A percentile compares a stretch with the other conserved stretches of the same genome.
These are phyloP conservation scores for Rhodamnia rubescens DNA, from an alignment of 345 rosid species.

Conservation along the genomic window DNA sequence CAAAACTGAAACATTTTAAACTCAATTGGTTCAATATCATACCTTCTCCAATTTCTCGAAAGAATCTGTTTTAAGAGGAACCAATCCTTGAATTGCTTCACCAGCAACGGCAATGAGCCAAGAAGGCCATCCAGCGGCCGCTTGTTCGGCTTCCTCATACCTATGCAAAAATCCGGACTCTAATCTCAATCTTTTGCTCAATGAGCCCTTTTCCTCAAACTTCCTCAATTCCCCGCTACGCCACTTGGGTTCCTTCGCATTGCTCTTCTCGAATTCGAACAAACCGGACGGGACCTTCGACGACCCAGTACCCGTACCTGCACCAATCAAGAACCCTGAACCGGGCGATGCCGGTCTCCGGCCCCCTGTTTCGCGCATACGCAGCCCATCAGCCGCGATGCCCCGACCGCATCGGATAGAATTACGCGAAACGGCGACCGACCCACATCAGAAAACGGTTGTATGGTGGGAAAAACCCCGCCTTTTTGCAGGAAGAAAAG, in stretches of 20 bases:
- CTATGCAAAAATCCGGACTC: background rate
- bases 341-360: background rate
- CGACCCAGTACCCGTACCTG: background rate
- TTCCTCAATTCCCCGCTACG: slow-evolving; percentile 2
- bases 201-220: background rate
- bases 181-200: background rate
- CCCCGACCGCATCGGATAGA: background rate
- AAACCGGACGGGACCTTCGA: background rate
- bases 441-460: background rate
- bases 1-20: background rate
- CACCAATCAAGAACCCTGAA: background rate
- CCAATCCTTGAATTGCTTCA: slow-evolving; percentile 14
- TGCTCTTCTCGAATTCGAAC: background rate
- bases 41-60: slow-evolving; percentile 17
- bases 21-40: background rate
- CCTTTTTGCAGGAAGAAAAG: background rate
- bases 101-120: slow-evolving; percentile 10
- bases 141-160: slow-evolving; percentile 2
- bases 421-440: background rate
- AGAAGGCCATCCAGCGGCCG: slow-evolving; percentile 15
- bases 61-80: slow-evolving; percentile 8
- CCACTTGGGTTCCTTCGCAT: background rate
- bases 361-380: slow-evolving; percentile 3
- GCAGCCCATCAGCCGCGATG: slow-evolving; percentile 4
- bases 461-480: background rate